These are phyloP conservation scores for Blastobotrys aristatus DNA, from an alignment of 1,139 yeast genomes.

Conservation along the genomic window DNA sequence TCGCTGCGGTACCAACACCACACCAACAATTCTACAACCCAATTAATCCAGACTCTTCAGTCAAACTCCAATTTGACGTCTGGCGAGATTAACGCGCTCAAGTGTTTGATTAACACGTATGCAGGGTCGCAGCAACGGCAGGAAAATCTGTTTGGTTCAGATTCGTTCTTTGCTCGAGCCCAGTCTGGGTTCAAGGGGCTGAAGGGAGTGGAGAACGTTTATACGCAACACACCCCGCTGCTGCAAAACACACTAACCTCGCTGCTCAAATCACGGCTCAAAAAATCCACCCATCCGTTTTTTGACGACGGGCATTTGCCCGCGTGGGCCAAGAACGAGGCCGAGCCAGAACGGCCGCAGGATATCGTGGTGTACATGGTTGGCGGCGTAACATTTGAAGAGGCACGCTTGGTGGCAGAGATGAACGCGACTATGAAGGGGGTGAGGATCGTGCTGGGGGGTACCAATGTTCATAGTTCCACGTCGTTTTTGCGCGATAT, in stretches of 20 bases:
- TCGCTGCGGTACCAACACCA: conserved; percentile 58
- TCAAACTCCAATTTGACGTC: conserved; percentile 25
- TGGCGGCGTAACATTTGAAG: conserved; percentile 93
- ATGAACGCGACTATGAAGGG: conserved; percentile 52
- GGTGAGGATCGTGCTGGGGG: conserved; percentile 65
- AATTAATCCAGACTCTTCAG: conserved; percentile 37
- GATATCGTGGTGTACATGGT: conserved; percentile 76
- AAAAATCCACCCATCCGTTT: conserved; percentile 46
- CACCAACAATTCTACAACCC: conserved; percentile 39
- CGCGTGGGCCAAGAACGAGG: conserved; percentile 25
- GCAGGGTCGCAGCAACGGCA: conserved; percentile 43
- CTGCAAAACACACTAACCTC: conserved; percentile 50
- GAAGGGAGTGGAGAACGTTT: conserved; percentile 51
- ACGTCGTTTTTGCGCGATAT: conserved; percentile 45
- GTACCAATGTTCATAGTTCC: conserved; percentile 65
- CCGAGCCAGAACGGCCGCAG: conserved; percentile 45
- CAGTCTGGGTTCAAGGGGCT: conserved; percentile 42
- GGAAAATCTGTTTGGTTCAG: conserved; percentile 42
- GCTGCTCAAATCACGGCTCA: conserved; percentile 47
- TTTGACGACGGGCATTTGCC: conserved; percentile 35
- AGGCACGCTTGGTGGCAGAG: conserved; percentile 74
- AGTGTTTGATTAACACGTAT: conserved; percentile 28
- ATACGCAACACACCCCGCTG: conserved; percentile 73
- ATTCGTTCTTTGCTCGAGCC: conserved; percentile 40
- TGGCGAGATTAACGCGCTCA: conserved; percentile 22